Evolutionary conservation across 768 basidiomycete genomes (phyloP).

Genomic region (Lenzites betulinus): DNA sequence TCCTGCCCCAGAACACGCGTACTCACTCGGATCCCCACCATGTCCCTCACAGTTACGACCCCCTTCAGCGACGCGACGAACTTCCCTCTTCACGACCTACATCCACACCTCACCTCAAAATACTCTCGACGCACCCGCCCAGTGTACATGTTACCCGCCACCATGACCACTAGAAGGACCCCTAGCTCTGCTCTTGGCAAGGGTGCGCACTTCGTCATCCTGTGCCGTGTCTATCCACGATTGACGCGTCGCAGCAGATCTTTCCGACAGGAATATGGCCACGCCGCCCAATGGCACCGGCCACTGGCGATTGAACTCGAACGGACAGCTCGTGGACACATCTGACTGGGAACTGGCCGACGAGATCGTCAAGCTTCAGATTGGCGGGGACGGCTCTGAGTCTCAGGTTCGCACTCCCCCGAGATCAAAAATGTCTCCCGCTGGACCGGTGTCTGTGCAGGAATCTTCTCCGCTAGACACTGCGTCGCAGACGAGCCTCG

Average conservation of each 20-base stretch:
- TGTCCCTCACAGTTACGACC: conserved; percentile 70
- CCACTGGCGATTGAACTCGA: conserved; percentile 67
- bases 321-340: conserved; percentile 63
- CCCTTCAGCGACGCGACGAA: conserved; percentile 44
- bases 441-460: conserved; percentile 55
- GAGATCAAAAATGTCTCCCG: conserved; percentile 58
- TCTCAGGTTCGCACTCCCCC: conserved; percentile 65
- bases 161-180: conserved; percentile 27
- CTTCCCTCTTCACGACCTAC: conserved; percentile 38
- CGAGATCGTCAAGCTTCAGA: conserved; percentile 72
- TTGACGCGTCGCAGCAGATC: conserved; percentile 30
- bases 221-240: background rate
- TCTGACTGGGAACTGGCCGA: conserved; percentile 74
- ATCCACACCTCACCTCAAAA: conserved; percentile 35
- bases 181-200: conserved; percentile 26
- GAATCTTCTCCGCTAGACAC: conserved; percentile 76
- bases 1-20: conserved; percentile 27
- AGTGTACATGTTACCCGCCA: conserved; percentile 27
- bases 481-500: conserved; percentile 68
- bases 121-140: conserved; percentile 33
- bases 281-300: conserved; percentile 40
- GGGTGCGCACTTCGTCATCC: conserved; percentile 22
- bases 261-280: conserved; percentile 43
- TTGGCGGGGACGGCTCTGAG: conserved; percentile 59
- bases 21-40: conserved; percentile 30